Percentiles rank a stretch among this genome's conserved stretches.
phyloP scores from a whole-genome alignment of 2,329 filamentous ascomycete genomes.

The Aureobasidium sp. region DNA sequence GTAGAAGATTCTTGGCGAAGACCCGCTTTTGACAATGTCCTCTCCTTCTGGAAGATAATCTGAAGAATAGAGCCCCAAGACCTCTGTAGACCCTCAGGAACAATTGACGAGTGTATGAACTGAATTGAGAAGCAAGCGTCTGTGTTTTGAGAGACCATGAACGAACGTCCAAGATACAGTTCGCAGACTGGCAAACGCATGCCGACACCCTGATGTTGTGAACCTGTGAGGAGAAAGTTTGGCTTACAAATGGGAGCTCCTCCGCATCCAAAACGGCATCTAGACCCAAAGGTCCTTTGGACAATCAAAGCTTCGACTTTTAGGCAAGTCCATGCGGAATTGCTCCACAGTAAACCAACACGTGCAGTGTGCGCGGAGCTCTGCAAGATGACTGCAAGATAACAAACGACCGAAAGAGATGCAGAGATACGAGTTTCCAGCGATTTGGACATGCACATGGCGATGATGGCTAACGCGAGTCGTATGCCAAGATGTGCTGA shows the following conservation, averaged over 20 bases:
- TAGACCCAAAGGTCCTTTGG: not conserved
- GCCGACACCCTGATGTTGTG: conserved; percentile 8
- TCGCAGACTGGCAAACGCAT: not conserved
- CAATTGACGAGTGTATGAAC: not conserved
- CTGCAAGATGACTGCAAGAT: not conserved
- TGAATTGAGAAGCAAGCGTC: not conserved
- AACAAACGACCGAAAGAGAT: not conserved
- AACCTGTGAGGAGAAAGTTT: not conserved
- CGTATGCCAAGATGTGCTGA: not conserved
- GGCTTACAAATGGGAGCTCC: conserved; percentile 9
- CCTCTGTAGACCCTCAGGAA: not conserved
- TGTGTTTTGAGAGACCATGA: too few species aligned
- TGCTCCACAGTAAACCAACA: not conserved
- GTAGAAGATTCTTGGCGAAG: not conserved
- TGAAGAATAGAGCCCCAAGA: not conserved
- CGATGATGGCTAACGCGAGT: not conserved
- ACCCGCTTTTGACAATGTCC: conserved; percentile 9
- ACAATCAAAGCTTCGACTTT: not conserved
- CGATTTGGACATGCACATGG: not conserved
- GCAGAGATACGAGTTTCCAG: not conserved
- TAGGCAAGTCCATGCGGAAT: conserved; percentile 4
- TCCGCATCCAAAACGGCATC: not conserved
- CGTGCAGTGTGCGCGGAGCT: not conserved
- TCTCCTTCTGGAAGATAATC: not conserved
- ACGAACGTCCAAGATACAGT: not conserved